Evolutionary conservation across 2,329 filamentous ascomycete genomes (phyloP), one percentile per base, ranked within the genome.

Genomic region (Colletotrichum orbiculare): DNA sequence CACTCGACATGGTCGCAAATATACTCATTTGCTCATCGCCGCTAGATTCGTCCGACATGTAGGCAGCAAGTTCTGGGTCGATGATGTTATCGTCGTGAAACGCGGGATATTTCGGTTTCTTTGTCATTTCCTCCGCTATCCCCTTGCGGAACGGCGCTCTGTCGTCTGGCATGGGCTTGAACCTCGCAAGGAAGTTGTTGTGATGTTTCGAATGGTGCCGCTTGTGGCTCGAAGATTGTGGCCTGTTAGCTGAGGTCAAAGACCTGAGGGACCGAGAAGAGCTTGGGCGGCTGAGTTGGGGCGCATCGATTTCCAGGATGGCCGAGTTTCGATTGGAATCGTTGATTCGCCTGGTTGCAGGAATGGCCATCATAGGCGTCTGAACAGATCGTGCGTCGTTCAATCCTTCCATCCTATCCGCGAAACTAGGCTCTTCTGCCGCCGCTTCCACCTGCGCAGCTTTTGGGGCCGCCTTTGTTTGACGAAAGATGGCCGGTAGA

Each of bases 1-100:
- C 85, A 61, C 85, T 88, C n/a, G 94, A 82, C 80, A 91, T 85
- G 7, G 87, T 89, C 2, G 91, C 89, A 77, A 97, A 92, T 11
- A 97, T 90, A 73, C 91, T 94, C 78, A 94, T 90, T 71, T 96
- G 92, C 69, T 99, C 94, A 71, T 97, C 94, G 42, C 92, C 95
- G 71, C 93, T 97, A 2, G 94, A 97, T 52, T 92, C 94, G 74
- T 99, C 96, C 7, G 96, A 99, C 84, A 99, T 91, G 78, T 96
- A 99, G 39, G 93, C 92, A 6, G 94, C 95, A 58, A 99, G 82
- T 73, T 99, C 96, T 1, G 96, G 96, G 74, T 99, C 96, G 70
- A 99, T 98, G 70, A 99, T 97, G 73, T 96, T 98, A 80, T 99
- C 96, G 73, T 96, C 94, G 75, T 99, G 96, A 71, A 99, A 98